Evolutionary conservation across 2,329 filamentous ascomycete species (phyloP).

Genomic region (Aspergillus pseudoterreus): DNA sequence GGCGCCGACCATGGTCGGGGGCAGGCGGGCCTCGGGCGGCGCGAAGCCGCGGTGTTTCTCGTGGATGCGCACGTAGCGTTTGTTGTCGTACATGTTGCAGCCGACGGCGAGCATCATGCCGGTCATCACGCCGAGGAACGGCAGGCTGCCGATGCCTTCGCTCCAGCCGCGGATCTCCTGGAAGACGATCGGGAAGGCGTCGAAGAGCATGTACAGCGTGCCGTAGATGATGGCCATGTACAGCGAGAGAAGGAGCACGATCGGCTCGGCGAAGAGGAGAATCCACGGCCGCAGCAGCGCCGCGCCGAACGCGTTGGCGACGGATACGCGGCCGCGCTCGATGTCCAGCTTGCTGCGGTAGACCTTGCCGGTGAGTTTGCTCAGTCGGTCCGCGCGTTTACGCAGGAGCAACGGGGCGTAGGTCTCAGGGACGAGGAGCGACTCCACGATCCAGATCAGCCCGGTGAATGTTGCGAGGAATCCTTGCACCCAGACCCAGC

Average conservation of each 20-base stretch:
- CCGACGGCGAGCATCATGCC: constrained; percentile 25
- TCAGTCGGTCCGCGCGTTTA: constrained; percentile 22
- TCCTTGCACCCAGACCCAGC: constrained; percentile 30
- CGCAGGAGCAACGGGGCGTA: constrained; percentile 29
- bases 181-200: constrained; percentile 29
- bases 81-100: constrained; percentile 24
- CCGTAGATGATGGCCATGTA: constrained; percentile 27
- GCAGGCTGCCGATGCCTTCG: constrained; percentile 22
- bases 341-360: constrained; percentile 24
- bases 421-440: constrained; percentile 24
- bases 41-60: constrained; percentile 18
- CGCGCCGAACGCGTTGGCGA: constrained; percentile 20
- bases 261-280: constrained; percentile 28
- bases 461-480: constrained; percentile 28
- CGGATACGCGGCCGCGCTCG: constrained; percentile 19
- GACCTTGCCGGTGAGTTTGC: constrained; percentile 21
- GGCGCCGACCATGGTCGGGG: constrained; percentile 22
- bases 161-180: constrained; percentile 26
- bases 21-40: constrained; percentile 25
- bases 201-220: constrained; percentile 29
- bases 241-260: constrained; percentile 26
- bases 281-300: constrained; percentile 27
- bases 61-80: constrained; percentile 6
- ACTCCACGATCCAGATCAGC: constrained; percentile 24
- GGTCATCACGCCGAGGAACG: constrained; percentile 31